Evolutionary conservation across 1,139 yeast species (phyloP).

Genomic region (Debaryomyces sp.): DNA sequence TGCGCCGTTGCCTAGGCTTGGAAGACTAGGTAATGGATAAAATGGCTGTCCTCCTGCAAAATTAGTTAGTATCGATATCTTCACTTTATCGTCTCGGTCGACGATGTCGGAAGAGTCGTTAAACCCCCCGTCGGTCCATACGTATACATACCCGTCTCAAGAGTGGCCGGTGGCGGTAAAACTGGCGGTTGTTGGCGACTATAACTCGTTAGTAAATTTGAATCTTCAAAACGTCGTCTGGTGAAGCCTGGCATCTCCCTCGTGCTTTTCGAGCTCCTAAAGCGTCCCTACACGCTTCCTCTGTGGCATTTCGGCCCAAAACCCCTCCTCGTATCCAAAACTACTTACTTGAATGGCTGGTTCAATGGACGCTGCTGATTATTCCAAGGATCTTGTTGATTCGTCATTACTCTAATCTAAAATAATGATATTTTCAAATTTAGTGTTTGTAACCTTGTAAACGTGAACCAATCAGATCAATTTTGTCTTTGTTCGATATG

Average conservation of each 20-base stretch:
- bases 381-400: conserved; percentile 50
- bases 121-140: not conserved
- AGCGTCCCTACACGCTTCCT: not conserved
- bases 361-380: conserved; percentile 48
- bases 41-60: conserved; percentile 47
- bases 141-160: conserved; percentile 48
- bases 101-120: not conserved
- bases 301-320: not conserved
- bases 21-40: conserved; percentile 54
- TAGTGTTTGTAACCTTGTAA: conserved; percentile 4
- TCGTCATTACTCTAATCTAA: conserved; percentile 31
- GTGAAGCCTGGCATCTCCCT: not conserved
- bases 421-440: conserved; percentile 1
- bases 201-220: conserved; percentile 11
- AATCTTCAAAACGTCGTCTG: not conserved
- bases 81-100: not conserved
- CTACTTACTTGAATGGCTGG: conserved; percentile 50
- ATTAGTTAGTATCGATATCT: conserved; percentile 20
- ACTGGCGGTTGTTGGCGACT: conserved; percentile 56
- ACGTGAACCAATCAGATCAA: conserved; percentile 2
- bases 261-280: not conserved
- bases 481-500: not conserved
- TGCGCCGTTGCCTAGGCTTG: conserved; percentile 50
- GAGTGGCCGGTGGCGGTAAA: conserved; percentile 58
- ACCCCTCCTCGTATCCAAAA: not conserved